Base-by-base conservation (phyloP, 371 early-diverging fungal genomes). In the Circinella umbellata region DNA sequence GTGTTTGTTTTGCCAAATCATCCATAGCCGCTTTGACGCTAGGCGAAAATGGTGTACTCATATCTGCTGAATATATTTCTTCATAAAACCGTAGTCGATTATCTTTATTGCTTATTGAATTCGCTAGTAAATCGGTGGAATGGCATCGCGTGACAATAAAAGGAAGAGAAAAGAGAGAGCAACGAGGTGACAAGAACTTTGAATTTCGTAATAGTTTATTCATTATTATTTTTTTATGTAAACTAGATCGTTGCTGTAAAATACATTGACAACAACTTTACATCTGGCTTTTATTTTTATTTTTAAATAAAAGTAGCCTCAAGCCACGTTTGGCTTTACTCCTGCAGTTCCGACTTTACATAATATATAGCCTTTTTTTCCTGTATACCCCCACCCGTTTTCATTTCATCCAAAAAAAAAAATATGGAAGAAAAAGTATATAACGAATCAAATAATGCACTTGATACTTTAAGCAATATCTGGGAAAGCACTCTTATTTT, bases 401-500 rank as follows among this genome's bases (percentile, higher is more conserved):
- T 53, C 9, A 13, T 1, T 53, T n/a, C 53, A 15, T 18, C 1
- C 15, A 27, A 7, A 7, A 34, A 13, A 14, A 10, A 57, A 4
- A 18, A 57, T 3, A 57, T 57, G 57, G 57, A 57, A 4, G 35
- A 57, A 11, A 57, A 77, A 36, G 63, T 81, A 1, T 78, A 73
- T 42, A 54, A 68, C 4, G 72, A 79, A 61, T 62, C 73, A 4
- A 78, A 76, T 46, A 64, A 72, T 27, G 79, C 77, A 10, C 66
- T 83, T 4, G 63, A 76, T 11, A 76, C 75, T n/a, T 48, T 83
- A 7, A 73, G 77, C n/a, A 68, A 73, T 18, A 65, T 79, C 14
- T 77, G 83, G 77, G 77, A 80, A 27, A 70, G 63, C 4, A 79
- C 78, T 73, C 59, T 80, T n/a, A 69, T 68, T 35, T 66, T 83